Percentiles rank a stretch among this genome's conserved stretches.
phyloP scores from a whole-genome alignment of 1,284 basidiomycete genomes.

The Austroboletus novae-zelandiae region DNA sequence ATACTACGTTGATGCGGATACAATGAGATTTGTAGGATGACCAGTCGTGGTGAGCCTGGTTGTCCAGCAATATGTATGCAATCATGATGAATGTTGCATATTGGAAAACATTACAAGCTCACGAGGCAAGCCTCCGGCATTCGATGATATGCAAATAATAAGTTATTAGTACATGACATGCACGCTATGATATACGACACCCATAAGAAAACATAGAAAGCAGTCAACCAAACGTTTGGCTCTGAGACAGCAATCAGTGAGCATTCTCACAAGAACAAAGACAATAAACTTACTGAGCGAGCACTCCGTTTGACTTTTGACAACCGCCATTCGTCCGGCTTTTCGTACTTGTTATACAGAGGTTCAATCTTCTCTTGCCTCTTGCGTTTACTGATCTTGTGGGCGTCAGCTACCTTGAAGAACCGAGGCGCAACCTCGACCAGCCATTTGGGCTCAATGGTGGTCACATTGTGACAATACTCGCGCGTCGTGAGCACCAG shows the following conservation, averaged over 20 bases:
- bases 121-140: not conserved
- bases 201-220: not conserved
- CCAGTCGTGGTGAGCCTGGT: not conserved
- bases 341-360: conserved; percentile 85
- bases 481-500: conserved; percentile 70
- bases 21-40: conserved; percentile 71
- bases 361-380: conserved; percentile 97
- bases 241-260: conserved; percentile 41
- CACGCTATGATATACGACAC: conserved; percentile 4
- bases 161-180: conserved; percentile 11
- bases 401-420: conserved; percentile 95
- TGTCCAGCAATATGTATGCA: not conserved
- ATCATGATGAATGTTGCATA: not conserved
- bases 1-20: conserved; percentile 75
- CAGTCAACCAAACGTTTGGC: conserved; percentile 74
- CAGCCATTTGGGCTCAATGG: conserved; percentile 98
- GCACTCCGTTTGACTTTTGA: conserved; percentile 87
- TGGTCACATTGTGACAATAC: conserved; percentile 96
- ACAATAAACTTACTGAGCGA: conserved; percentile 61
- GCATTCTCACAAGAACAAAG: conserved; percentile 5
- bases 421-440: conserved; percentile 97
- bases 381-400: conserved; percentile 97
- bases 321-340: conserved; percentile 87
- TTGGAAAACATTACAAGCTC: not conserved
- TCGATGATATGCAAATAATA: conserved; percentile 10